Conservation (phyloP, 2,329 filamentous ascomycete species). For the Neofusicoccum ribis region DNA sequence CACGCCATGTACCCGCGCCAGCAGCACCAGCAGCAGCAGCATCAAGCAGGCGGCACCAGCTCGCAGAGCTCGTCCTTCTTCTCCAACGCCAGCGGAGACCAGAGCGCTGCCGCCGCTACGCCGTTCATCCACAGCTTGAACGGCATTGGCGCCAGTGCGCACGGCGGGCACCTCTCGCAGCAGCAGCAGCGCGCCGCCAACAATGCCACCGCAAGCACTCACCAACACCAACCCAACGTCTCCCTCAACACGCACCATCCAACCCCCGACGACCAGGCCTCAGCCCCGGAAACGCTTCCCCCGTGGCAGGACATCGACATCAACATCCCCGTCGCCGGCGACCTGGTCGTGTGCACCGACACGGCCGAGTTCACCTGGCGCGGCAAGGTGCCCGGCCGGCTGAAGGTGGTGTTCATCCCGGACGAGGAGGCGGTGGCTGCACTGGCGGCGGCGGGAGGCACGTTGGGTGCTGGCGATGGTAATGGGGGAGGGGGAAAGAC, state of each 20-base stretch:
- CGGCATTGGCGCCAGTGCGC: not conserved
- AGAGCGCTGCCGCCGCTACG: not conserved
- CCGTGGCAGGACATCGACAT: constrained; percentile 16
- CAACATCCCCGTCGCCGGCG: constrained; percentile 9
- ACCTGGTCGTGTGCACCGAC: constrained; percentile 16
- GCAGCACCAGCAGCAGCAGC: not conserved
- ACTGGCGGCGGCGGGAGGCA: not conserved
- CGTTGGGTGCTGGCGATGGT: not conserved
- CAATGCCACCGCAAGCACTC: not conserved
- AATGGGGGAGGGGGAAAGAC: not conserved
- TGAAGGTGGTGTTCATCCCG: constrained; percentile 13
- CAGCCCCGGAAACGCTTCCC: not conserved
- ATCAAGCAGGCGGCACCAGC: not conserved
- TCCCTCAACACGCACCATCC: not conserved
- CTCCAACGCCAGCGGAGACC: not conserved
- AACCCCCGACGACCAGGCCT: not conserved
- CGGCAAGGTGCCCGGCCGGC: constrained; percentile 3
- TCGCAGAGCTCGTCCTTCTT: not conserved
- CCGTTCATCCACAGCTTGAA: constrained; percentile 7
- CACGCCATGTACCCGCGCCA: not conserved
- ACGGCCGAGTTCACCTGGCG: constrained; percentile 13
- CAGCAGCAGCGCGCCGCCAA: not conserved
- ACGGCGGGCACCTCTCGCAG: not conserved
- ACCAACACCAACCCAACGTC: not conserved
- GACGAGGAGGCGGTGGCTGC: not conserved